A percentile compares a stretch with the other conserved stretches of the same genome.
phyloP scores from a whole-genome alignment of 2,329 filamentous ascomycete species.

The Diplodia seriata region DNA sequence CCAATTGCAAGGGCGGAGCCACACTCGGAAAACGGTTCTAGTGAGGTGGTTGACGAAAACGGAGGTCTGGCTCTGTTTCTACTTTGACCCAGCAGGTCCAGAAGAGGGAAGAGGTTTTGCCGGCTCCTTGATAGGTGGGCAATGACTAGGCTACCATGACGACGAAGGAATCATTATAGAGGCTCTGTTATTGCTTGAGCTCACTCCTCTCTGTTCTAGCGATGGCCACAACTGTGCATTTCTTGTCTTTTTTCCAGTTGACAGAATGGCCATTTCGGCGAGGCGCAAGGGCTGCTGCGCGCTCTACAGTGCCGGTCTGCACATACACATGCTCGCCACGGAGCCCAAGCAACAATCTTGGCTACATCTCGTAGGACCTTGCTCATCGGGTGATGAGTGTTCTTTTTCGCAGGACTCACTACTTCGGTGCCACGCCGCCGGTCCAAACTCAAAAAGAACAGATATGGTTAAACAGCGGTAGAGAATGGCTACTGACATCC shows the following conservation, averaged over 20 bases:
- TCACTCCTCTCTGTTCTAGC: background rate
- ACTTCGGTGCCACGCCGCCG: background rate
- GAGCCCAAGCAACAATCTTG: too few species aligned
- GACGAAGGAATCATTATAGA: background rate
- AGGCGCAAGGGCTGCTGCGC: too few species aligned
- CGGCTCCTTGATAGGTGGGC: background rate
- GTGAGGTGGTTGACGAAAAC: slow-evolving; percentile 25
- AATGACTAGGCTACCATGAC: background rate
- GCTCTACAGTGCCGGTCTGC: too few species aligned
- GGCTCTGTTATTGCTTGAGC: background rate
- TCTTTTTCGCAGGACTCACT: background rate
- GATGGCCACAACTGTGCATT: background rate
- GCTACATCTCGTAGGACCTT: too few species aligned
- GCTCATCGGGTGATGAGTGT: background rate
- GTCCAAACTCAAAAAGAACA: background rate
- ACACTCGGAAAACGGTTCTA: background rate
- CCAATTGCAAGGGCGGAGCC: slow-evolving; percentile 4
- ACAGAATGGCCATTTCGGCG: too few species aligned
- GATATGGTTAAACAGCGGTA: background rate
- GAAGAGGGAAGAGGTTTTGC: background rate
- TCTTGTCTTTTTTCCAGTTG: background rate
- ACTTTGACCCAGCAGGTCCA: background rate
- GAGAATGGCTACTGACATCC: background rate
- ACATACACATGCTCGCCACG: too few species aligned
- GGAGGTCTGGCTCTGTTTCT: background rate